Evolutionary conservation across 2,329 filamentous ascomycete genomes (phyloP), one percentile per base, ranked within the genome.

Genomic region (Monilinia aucupariae): DNA sequence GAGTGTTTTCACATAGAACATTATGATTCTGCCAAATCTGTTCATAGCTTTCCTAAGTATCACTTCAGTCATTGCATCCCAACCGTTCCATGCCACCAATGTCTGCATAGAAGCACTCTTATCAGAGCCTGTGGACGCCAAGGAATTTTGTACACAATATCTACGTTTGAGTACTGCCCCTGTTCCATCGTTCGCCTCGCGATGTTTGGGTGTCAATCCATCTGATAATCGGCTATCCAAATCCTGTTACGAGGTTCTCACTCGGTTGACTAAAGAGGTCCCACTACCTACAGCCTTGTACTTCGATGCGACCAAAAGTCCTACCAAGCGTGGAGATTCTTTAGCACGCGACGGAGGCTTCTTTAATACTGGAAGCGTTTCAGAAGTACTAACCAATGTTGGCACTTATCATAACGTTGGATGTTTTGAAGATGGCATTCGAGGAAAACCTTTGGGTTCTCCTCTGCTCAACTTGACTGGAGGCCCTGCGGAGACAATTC

Each of bases 391-490:
- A 32, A 59, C 56, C 5, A 27, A 37, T 1, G n/a, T 8, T 41
- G 56, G 56, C 1, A 37, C 10, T 27, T 59, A 59, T 41, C 34
- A 50, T 30, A 50, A 27, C 47, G 13, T 51, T 3, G 56, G 56
- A n/a, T 59, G 45, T 17, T 59, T 59, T 2, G 32, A 59, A 25
- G 56, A 59, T 59, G 32, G 45, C n/a, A 7, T n/a, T 10, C 47
- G 22, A 13, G 32, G 45, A 10, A 59, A 51, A 25, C 56, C 56
- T 37, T 3, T 59, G 32, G 45, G 45, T 20, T 51, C 45, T 27
- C 45, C 54, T 2, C 54, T 49, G 4, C 43, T 59, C 37, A 49
- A 39, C 17, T 8, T 59, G n/a, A 51, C 17, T 50, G 34, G 39
- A 3, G 4, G 30, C 6, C 30, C 56, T 13, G 45, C 47, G 10